phyloP scores from a whole-genome alignment of 2,329 filamentous ascomycete genomes.

The Diaporthe sp. region DNA sequence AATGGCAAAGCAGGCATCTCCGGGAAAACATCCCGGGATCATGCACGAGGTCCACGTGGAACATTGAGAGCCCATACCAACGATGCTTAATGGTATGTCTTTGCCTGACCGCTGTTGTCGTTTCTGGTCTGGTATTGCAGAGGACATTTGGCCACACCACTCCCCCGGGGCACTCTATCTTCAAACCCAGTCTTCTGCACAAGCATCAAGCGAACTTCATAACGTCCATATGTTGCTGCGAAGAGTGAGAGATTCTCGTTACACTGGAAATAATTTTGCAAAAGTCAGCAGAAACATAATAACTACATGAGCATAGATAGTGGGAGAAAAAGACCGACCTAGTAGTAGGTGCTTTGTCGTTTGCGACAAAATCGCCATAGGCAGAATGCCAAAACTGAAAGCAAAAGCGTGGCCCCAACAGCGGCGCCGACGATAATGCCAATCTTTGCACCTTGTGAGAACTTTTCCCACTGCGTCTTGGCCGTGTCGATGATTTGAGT shows the following conservation, averaged over 20 bases:
- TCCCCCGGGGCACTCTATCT: too few species aligned
- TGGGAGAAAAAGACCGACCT: not conserved
- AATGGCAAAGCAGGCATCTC: not conserved
- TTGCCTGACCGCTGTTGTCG: not conserved
- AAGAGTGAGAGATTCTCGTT: not conserved
- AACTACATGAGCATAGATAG: too few species aligned
- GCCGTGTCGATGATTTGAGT: not conserved
- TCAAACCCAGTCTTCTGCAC: not conserved
- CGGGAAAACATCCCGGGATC: too few species aligned
- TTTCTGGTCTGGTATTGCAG: not conserved
- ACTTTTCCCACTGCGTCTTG: not conserved
- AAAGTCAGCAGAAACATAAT: not conserved
- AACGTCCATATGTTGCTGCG: not conserved
- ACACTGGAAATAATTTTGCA: not conserved
- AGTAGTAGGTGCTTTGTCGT: not conserved
- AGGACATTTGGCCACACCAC: too few species aligned
- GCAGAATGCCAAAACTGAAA: not conserved
- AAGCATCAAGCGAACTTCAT: not conserved
- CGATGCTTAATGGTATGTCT: too few species aligned
- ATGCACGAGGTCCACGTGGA: too few species aligned
- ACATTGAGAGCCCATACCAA: too few species aligned
- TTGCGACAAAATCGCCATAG: conserved; percentile 15
- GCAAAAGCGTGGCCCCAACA: not conserved
- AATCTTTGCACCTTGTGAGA: not conserved
- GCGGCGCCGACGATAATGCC: conserved; percentile 20